phyloP scores from a whole-genome alignment of 768 basidiomycete species.

The Suillus luteus region DNA sequence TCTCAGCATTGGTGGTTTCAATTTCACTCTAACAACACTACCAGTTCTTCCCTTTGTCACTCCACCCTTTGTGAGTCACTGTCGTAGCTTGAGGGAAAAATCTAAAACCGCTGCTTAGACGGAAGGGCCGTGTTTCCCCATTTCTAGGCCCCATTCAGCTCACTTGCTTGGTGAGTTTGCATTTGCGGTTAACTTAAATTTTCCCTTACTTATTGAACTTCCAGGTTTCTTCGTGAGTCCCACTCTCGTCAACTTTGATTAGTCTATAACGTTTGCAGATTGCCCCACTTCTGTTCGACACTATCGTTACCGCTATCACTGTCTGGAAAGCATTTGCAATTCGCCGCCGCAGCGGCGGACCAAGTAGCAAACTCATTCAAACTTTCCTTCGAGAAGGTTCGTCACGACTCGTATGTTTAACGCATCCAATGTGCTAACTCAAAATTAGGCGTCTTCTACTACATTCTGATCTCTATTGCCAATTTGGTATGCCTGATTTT shows the following conservation, averaged over 20 bases:
- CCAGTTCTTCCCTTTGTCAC: slow-evolving; percentile 67
- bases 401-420: slow-evolving; percentile 13
- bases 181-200: slow-evolving; percentile 6
- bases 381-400: slow-evolving; percentile 82
- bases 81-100: neutral
- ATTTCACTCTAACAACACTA: slow-evolving; percentile 15
- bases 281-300: slow-evolving; percentile 80
- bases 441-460: slow-evolving; percentile 73
- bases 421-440: slow-evolving; percentile 1
- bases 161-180: slow-evolving; percentile 66
- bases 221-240: slow-evolving; percentile 60
- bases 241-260: slow-evolving; percentile 5
- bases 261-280: slow-evolving; percentile 46
- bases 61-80: slow-evolving; percentile 56
- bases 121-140: slow-evolving; percentile 75
- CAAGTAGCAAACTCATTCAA: slow-evolving; percentile 78
- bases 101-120: slow-evolving; percentile 31
- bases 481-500: slow-evolving; percentile 52
- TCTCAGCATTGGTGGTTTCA: neutral
- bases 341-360: slow-evolving; percentile 71
- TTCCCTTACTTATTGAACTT: slow-evolving; percentile 15
- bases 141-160: slow-evolving; percentile 81
- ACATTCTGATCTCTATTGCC: slow-evolving; percentile 82
- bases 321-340: slow-evolving; percentile 79
- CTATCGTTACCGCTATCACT: slow-evolving; percentile 79